A percentile compares a stretch with the other conserved stretches of the same genome.
phyloP scores from a whole-genome alignment of 352 stramenopile genomes.

The Pythium folliculosum region DNA sequence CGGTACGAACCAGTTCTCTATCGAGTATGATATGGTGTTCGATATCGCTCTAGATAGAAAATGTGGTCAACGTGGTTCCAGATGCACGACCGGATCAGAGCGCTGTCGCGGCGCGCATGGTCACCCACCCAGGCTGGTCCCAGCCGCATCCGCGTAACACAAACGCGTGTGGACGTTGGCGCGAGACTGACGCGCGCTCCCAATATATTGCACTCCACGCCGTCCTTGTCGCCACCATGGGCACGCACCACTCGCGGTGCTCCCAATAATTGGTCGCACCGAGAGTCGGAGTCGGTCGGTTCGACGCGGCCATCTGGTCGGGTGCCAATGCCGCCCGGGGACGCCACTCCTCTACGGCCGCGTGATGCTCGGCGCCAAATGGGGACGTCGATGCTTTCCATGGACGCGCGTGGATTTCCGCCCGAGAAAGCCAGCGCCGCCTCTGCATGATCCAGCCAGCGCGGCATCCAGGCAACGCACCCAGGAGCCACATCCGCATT shows the following conservation, averaged over 20 bases:
- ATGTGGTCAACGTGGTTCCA: not conserved
- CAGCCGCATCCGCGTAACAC: slow-evolving; percentile 6
- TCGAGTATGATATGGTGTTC: not conserved
- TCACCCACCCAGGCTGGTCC: slow-evolving; percentile 3
- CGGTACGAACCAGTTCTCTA: not conserved
- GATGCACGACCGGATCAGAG: too few relatives aligned
- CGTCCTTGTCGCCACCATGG: too few relatives aligned
- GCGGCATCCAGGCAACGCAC: not conserved
- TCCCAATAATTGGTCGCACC: not conserved
- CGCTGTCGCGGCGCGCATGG: too few relatives aligned
- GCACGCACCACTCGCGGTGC: too few relatives aligned
- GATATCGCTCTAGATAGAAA: not conserved
- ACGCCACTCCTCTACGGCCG: not conserved
- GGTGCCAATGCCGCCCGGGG: not conserved
- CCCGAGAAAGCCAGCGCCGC: not conserved
- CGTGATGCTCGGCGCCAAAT: not conserved
- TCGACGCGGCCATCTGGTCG: slow-evolving; percentile 11
- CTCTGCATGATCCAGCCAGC: slow-evolving; percentile 2
- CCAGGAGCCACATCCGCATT: slow-evolving; percentile 1
- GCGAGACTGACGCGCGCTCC: too few relatives aligned
- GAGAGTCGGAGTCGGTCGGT: slow-evolving; percentile 6
- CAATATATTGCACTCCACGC: too few relatives aligned
- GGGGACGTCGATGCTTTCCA: not conserved
- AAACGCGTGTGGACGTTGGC: not conserved
- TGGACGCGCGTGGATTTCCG: too few relatives aligned